Conservation (phyloP, 1,284 basidiomycete genomes). For the Marasmius fiardii region DNA sequence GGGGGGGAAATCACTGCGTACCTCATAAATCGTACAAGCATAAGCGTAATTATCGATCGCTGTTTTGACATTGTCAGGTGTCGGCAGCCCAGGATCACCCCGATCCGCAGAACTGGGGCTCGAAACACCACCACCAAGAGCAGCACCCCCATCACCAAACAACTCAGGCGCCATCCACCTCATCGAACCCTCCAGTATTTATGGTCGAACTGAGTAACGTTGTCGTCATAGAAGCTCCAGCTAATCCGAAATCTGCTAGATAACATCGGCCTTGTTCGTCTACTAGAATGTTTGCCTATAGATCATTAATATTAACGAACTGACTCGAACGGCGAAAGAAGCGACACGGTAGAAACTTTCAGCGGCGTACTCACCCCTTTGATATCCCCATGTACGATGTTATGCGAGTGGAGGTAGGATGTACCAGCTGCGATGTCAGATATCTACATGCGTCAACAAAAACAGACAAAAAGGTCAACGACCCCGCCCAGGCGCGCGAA, state of each 20-base stretch:
- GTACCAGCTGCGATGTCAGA: background rate
- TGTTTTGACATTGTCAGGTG: background rate
- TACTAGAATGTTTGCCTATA: background rate
- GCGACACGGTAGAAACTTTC: background rate
- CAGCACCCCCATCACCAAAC: background rate
- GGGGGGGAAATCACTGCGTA: too few relatives aligned
- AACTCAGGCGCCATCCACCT: background rate
- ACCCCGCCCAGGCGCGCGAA: too few relatives aligned
- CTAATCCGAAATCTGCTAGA: background rate
- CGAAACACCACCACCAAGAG: too few relatives aligned
- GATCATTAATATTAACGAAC: background rate
- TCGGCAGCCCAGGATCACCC: background rate
- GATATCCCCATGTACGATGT: background rate
- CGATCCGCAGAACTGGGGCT: background rate
- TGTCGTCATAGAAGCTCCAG: background rate
- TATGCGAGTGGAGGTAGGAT: background rate
- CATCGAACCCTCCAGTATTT: background rate
- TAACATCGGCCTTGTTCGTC: background rate
- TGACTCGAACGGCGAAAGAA: background rate
- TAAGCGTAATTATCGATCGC: background rate
- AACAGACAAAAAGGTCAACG: too few relatives aligned
- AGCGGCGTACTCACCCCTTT: slow-evolving; percentile 1
- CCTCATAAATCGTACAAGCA: background rate
- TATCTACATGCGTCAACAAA: background rate
- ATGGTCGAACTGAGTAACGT: background rate